phyloP scores from a whole-genome alignment of 768 basidiomycete species.

The Pulveroboletus sp. region DNA sequence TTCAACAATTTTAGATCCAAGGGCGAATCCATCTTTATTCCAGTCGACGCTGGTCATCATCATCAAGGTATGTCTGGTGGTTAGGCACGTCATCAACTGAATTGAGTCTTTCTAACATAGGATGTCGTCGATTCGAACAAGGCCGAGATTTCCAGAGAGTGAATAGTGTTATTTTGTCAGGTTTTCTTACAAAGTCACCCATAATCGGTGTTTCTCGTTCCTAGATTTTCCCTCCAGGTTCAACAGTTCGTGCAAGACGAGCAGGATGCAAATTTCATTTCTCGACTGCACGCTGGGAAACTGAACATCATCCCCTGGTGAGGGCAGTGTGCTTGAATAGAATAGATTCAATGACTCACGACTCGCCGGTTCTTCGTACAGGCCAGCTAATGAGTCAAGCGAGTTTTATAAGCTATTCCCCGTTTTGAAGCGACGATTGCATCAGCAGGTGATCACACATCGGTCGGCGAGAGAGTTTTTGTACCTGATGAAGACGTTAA shows the following conservation, averaged over 20 bases:
- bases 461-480: conserved; percentile 49
- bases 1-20: conserved; percentile 51
- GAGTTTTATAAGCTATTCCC: conserved; percentile 54
- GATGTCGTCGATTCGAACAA: conserved; percentile 62
- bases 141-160: conserved; percentile 56
- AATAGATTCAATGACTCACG: too few relatives aligned
- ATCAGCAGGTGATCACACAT: conserved; percentile 46
- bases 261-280: conserved; percentile 57
- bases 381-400: conserved; percentile 54
- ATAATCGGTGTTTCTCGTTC: too few relatives aligned
- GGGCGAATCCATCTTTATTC: conserved; percentile 53
- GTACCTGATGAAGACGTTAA: conserved; percentile 52
- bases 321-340: background rate
- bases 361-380: background rate
- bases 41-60: conserved; percentile 56
- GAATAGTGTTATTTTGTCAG: conserved; percentile 11
- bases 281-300: conserved; percentile 49
- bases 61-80: conserved; percentile 36
- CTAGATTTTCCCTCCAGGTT: conserved; percentile 53
- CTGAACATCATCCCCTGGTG: conserved; percentile 56
- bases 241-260: conserved; percentile 56
- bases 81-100: too few relatives aligned
- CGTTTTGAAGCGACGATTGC: conserved; percentile 41
- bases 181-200: background rate
- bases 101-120: conserved; percentile 5